A percentile compares a stretch with the other conserved stretches of the same genome.
Conservation (phyloP, 371 early-diverging fungal species). For the Mucor sp. region DNA sequence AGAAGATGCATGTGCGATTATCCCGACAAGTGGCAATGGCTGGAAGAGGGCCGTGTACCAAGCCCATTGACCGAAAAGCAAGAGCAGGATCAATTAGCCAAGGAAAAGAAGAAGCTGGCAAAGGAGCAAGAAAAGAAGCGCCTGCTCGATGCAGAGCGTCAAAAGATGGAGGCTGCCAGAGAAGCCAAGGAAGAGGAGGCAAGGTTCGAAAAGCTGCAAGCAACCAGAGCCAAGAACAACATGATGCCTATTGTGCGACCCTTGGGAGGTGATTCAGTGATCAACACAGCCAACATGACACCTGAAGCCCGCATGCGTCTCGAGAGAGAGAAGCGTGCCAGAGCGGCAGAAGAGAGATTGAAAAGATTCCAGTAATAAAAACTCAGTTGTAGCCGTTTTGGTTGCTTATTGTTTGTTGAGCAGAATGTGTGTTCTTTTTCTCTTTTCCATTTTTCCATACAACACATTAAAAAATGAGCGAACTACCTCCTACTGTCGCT, state of each 20-base stretch:
- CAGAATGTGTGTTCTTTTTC: not conserved
- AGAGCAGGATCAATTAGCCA: slow-evolving; percentile 65
- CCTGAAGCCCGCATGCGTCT: slow-evolving; percentile 75
- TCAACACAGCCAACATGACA: slow-evolving; percentile 59
- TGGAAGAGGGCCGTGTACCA: slow-evolving; percentile 68
- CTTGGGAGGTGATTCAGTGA: slow-evolving; percentile 17
- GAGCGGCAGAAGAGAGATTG: slow-evolving; percentile 79
- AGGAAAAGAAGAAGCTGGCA: slow-evolving; percentile 63
- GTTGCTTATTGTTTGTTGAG: not conserved
- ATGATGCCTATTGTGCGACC: slow-evolving; percentile 22
- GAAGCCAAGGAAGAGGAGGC: slow-evolving; percentile 45
- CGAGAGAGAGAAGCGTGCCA: slow-evolving; percentile 82
- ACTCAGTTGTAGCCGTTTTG: not conserved
- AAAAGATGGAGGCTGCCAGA: slow-evolving; percentile 23
- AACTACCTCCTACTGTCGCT: not conserved
- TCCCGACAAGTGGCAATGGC: slow-evolving; percentile 72
- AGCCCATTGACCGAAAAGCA: slow-evolving; percentile 77
- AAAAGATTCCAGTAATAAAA: slow-evolving; percentile 16
- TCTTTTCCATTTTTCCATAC: slow-evolving; percentile 3
- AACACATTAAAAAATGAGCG: not conserved
- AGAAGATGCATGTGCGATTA: slow-evolving; percentile 68
- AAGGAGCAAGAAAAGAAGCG: slow-evolving; percentile 55
- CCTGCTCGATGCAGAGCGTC: slow-evolving; percentile 32
- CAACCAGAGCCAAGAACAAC: slow-evolving; percentile 26
- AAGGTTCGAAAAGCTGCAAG: slow-evolving; percentile 31